A percentile compares a stretch with the other conserved stretches of the same genome.
Conservation (phyloP, 2,329 filamentous ascomycete genomes). For the Karstenula rhodostoma region DNA sequence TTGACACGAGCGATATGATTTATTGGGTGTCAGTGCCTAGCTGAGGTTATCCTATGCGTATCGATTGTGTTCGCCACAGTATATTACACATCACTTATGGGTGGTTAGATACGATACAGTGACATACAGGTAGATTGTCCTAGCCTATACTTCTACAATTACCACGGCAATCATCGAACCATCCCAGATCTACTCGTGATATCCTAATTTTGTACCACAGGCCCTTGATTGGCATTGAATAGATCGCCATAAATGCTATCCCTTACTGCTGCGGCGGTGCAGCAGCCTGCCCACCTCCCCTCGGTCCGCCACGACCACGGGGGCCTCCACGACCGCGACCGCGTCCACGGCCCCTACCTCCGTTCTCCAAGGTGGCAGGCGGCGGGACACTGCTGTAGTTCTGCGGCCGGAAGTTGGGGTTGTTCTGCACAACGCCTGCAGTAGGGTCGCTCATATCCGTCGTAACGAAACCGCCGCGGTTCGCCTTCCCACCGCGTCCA, state of each 20-base stretch:
- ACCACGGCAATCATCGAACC: neutral
- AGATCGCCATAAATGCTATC: neutral
- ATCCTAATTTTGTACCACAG: neutral
- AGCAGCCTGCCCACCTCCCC: slow-evolving; percentile 35
- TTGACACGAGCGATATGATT: no score
- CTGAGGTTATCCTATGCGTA: no score
- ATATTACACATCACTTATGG: neutral
- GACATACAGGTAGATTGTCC: neutral
- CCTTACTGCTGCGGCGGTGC: slow-evolving; percentile 27
- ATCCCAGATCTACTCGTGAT: neutral
- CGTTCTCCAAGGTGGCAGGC: slow-evolving; percentile 43
- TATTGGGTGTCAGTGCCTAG: no score
- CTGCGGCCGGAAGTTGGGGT: slow-evolving; percentile 64
- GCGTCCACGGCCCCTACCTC: slow-evolving; percentile 7
- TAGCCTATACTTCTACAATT: neutral
- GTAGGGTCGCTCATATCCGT: slow-evolving; percentile 61
- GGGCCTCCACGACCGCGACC: slow-evolving; percentile 22
- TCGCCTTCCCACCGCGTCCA: slow-evolving; percentile 49
- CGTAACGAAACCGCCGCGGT: slow-evolving; percentile 55
- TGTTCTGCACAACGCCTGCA: slow-evolving; percentile 63
- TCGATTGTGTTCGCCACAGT: no score
- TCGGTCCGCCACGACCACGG: slow-evolving; percentile 39
- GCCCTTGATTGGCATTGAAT: neutral
- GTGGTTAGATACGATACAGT: neutral
- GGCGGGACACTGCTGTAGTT: slow-evolving; percentile 50